Percentiles rank a stretch among this genome's conserved stretches.
Evolutionary conservation across 805 yeast genomes (phyloP).

Genomic region (Pichia phayaonensis): DNA sequence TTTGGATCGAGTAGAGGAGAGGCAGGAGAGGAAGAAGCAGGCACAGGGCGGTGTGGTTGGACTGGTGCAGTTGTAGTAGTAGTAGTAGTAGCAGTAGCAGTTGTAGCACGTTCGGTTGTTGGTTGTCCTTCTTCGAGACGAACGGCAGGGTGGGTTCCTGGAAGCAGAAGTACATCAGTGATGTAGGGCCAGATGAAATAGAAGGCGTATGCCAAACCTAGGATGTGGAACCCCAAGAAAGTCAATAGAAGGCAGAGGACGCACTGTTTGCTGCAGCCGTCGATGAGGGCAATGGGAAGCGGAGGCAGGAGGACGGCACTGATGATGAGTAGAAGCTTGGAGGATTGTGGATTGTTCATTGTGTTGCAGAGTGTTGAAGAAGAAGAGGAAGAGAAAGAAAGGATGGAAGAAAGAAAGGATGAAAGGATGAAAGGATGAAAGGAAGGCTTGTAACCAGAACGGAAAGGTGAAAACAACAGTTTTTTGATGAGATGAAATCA

Average conservation of each 20-base stretch:
- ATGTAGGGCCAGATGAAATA: constrained; percentile 26
- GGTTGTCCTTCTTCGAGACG: too few species aligned
- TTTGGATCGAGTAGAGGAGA: too few species aligned
- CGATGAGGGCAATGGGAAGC: constrained; percentile 58
- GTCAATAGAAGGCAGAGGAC: constrained; percentile 36
- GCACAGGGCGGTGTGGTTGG: background rate
- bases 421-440: too few species aligned
- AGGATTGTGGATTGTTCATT: background rate
- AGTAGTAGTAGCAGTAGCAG: too few species aligned
- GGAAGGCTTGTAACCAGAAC: too few species aligned
- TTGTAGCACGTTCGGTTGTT: too few species aligned
- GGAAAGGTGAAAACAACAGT: too few species aligned
- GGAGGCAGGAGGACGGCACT: constrained; percentile 67
- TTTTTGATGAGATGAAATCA: too few species aligned
- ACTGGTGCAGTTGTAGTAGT: too few species aligned
- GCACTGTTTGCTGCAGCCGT: constrained; percentile 52
- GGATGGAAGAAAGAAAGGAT: too few species aligned
- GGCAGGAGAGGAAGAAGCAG: too few species aligned
- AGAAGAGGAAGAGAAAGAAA: background rate
- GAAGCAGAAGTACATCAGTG: background rate
- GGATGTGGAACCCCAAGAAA: constrained; percentile 38
- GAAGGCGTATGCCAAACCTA: constrained; percentile 44
- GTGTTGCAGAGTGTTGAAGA: background rate
- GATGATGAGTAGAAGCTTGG: constrained; percentile 40
- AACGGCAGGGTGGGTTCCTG: background rate